phyloP scores from a whole-genome alignment of 805 yeast genomes.

The Lipomyces japonicus region DNA sequence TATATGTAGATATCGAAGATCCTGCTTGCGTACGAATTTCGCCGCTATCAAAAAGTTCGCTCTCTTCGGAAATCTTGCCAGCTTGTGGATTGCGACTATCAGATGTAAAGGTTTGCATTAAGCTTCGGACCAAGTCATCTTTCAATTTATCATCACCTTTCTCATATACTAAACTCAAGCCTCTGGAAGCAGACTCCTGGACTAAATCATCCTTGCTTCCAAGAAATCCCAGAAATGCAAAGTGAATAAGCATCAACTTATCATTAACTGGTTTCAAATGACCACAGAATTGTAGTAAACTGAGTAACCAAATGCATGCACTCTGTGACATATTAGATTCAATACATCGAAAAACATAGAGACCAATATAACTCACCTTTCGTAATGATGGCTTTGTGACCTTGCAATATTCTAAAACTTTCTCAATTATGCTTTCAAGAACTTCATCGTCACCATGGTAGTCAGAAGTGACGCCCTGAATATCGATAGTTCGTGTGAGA shows the following conservation, averaged over 20 bases:
- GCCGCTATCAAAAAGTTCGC: slow-evolving; percentile 82
- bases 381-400: slow-evolving; percentile 71
- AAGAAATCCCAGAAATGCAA: slow-evolving; percentile 70
- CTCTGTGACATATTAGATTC: slow-evolving; percentile 32
- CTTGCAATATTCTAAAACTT: slow-evolving; percentile 51
- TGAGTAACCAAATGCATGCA: slow-evolving; percentile 80
- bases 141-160: slow-evolving; percentile 63
- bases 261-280: slow-evolving; percentile 42
- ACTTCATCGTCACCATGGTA: slow-evolving; percentile 25
- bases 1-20: slow-evolving; percentile 77
- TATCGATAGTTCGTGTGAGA: slow-evolving; percentile 52
- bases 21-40: slow-evolving; percentile 66
- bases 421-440: slow-evolving; percentile 42
- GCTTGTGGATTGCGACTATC: slow-evolving; percentile 41
- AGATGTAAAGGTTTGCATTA: slow-evolving; percentile 75
- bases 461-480: slow-evolving; percentile 34
- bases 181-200: slow-evolving; percentile 92
- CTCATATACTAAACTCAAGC: slow-evolving; percentile 77
- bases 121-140: slow-evolving; percentile 67
- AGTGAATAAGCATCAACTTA: slow-evolving; percentile 60
- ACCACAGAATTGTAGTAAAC: slow-evolving; percentile 72
- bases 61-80: slow-evolving; percentile 72
- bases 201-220: slow-evolving; percentile 78
- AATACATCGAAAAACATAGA: not conserved
- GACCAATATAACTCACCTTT: slow-evolving; percentile 38